Evolutionary conservation across 177 flowering plant species (phyloP), one percentile per base, ranked within the genome.

Genomic region (Vitis hybrid): DNA sequence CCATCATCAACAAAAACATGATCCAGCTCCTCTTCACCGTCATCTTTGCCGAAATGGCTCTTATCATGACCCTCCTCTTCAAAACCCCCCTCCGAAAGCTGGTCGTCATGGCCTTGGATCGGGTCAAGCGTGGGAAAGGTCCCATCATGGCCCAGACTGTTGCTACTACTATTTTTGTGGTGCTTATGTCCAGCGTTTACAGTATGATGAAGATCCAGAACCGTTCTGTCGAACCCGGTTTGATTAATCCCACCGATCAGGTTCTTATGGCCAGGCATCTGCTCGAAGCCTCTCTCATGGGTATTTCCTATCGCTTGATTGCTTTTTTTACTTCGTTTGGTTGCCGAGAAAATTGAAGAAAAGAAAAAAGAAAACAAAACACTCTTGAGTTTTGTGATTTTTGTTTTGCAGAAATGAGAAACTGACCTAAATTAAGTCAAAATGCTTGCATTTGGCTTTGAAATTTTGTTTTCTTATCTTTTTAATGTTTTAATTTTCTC

Each of bases 251-350:
- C 27, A 85, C 88, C 19, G 88, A 87, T 55, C 81, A 83, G 78
- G 75, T 87, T 12, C 81, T 85, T 63, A 74, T 78, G 72, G 55
- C 84, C 66, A 55, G 30, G 64, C 68, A 65, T 70, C 30, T 83
- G 70, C 87, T 87, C 21, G 82, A 85, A 57, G 81, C 86, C 59
- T 77, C 88, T 72, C 85, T 89, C 12, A 89, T 91, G 97, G 97
- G 97, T 93, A 84, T 12, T 62, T 15, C 32, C 52, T 14, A 2
- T 19, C 49, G 6, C 16, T 64, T 35, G 32, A 1, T 4, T 50
- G 3, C 11, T 2, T 3, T 27, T 52, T 18, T 11, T n/a, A 32
- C 30, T 6, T 21, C 4, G 15, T 67, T 63, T 11, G 4, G 48
- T 54, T 52, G 13, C 15, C 9, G 13, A 46, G 11, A 13, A 48